Percentiles rank a stretch among this genome's conserved stretches.
Conservation (phyloP, 2,329 filamentous ascomycete genomes). For the Drechslerella stenobrocha region DNA sequence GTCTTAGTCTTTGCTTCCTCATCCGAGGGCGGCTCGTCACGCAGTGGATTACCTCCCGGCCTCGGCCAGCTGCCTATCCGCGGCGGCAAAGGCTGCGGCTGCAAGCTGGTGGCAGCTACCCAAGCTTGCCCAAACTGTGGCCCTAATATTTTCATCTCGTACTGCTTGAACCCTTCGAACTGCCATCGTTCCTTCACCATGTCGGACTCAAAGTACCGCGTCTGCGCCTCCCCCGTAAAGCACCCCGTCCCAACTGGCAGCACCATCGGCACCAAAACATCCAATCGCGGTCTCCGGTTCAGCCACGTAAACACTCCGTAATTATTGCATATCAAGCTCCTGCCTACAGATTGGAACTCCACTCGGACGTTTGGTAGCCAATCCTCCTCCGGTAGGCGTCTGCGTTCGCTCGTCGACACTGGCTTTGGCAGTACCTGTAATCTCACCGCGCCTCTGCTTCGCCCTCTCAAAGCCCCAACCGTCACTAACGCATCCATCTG, state of each 20-base stretch:
- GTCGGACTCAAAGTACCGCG: constrained; percentile 8
- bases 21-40: too few relatives aligned
- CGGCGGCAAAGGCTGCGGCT: not conserved
- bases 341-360: not conserved
- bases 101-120: not conserved
- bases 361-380: constrained; percentile 3
- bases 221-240: constrained; percentile 9
- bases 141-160: not conserved
- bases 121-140: not conserved
- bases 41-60: not conserved
- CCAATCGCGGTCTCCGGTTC: not conserved
- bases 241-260: constrained; percentile 5
- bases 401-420: not conserved
- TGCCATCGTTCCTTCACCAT: constrained; percentile 23
- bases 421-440: not conserved
- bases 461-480: not conserved
- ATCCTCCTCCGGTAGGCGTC: constrained; percentile 13
- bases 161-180: constrained; percentile 12
- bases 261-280: not conserved
- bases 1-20: too few relatives aligned
- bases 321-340: constrained; percentile 4
- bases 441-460: constrained; percentile 1
- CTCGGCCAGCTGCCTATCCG: not conserved
- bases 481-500: constrained; percentile 16
- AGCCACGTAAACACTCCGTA: constrained; percentile 22